Base-by-base conservation (phyloP, 768 basidiomycete species). In the Serendipita sp. region DNA sequence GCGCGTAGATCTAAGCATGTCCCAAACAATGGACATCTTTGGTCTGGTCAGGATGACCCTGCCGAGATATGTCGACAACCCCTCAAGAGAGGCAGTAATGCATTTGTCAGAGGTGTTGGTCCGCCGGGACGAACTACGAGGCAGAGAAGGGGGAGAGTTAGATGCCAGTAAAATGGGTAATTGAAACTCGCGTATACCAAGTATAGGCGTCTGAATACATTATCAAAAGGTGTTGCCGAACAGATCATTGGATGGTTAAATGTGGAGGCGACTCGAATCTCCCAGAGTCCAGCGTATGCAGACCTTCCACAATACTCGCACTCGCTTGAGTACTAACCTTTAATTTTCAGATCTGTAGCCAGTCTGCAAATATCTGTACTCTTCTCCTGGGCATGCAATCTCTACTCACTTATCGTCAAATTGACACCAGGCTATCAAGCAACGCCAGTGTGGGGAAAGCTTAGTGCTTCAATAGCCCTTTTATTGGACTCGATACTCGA, bases 161-260 rank as follows among this genome's bases (percentile, higher is more conserved):
- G 75, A 75, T 33, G 78, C 79, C 65, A 73, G 71, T 18, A 81
- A 78, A 67, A 70, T 83, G 15, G 85, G 85, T 37, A 79, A 6
- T 6, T 40, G 37, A 13, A 13, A 1, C 37, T 40, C 37, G 5
- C 13, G 2, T 5, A 40, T 40, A 13, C 1, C 37, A 13, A 2
- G 37, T 40, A 5, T 13, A 40, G 88, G 2, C 72, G 10, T 29
- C 43, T 52, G 65, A 45, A 44, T 60, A 58, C 29, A 13, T 18
- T 52, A n/a, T 36, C 43, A 58, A n/a, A 43, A n/a, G 40, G 34
- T 13, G 50, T 36, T n/a, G 68, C 69, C 8, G 69, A 89, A 69
- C 81, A 86, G 69, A 79, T 92, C 15, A 72, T 91, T 40, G 87
- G 81, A 46, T 94, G 90, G 89, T 74, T 90, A 5, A 77, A 81